phyloP scores from a whole-genome alignment of 768 basidiomycete species.

The Piloderma croceum region DNA sequence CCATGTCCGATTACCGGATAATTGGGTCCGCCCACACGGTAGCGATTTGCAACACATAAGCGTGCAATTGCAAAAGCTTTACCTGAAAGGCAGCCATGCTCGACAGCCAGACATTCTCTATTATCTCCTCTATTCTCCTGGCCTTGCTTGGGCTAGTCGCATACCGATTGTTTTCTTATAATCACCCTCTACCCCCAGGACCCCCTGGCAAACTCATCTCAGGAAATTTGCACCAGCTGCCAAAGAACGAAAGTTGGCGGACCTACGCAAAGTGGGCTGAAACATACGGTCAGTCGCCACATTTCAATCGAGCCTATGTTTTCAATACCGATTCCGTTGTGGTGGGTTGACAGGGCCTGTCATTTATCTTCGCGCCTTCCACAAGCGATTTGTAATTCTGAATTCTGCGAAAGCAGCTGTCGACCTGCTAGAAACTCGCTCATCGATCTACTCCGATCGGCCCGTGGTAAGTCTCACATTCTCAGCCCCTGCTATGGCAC shows the following conservation, averaged over 20 bases:
- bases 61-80: no score
- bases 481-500: no score
- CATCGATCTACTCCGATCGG: conserved; percentile 45
- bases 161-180: no score
- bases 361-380: conserved; percentile 33
- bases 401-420: conserved; percentile 37
- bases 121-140: no score
- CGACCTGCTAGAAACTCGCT: conserved; percentile 44
- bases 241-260: conserved; percentile 12
- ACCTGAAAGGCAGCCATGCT: no score
- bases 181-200: conserved; percentile 9
- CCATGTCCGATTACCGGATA: no score
- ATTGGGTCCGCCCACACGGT: no score
- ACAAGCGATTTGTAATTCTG: conserved; percentile 38
- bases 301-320: background rate
- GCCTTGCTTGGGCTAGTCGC: no score
- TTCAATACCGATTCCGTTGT: no score
- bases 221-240: conserved; percentile 10
- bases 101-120: no score
- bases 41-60: no score
- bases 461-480: no score
- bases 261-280: conserved; percentile 17
- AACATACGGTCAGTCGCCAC: conserved; percentile 10
- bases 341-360: conserved; percentile 34
- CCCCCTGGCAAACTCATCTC: conserved; percentile 3